A percentile compares a stretch with the other conserved stretches of the same genome.
These are phyloP conservation scores for Fusarium heterosporum DNA, from an alignment of 2,329 filamentous ascomycete species.

Conservation along the genomic window DNA sequence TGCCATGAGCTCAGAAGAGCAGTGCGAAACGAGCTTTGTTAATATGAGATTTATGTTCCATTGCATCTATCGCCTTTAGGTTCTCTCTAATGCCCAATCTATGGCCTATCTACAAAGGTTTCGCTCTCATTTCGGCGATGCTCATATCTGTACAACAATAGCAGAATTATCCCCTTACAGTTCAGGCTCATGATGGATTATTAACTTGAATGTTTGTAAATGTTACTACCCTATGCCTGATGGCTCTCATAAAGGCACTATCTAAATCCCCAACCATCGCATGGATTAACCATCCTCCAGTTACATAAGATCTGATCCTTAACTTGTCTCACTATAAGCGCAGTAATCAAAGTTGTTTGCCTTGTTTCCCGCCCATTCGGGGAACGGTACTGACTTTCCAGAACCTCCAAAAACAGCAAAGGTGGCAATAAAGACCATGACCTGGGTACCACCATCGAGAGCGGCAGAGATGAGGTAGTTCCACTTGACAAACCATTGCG, in stretches of 20 bases:
- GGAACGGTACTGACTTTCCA: slow-evolving; percentile 57
- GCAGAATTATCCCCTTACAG: background rate
- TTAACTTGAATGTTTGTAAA: background rate
- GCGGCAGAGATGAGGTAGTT: slow-evolving; percentile 64
- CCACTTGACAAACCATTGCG: slow-evolving; percentile 65
- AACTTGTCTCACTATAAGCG: background rate
- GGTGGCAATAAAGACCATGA: slow-evolving; percentile 63
- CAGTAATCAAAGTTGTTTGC: slow-evolving; percentile 16
- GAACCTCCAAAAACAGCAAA: slow-evolving; percentile 68
- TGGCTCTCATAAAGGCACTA: too few relatives aligned
- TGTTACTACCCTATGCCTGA: background rate
- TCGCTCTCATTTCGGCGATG: too few relatives aligned
- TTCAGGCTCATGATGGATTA: background rate
- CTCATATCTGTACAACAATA: background rate
- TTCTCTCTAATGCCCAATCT: too few relatives aligned
- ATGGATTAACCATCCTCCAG: background rate
- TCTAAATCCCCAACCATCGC: background rate
- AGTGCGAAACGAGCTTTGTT: too few relatives aligned
- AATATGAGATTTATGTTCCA: too few relatives aligned
- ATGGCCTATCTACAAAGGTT: too few relatives aligned
- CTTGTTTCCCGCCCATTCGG: slow-evolving; percentile 67
- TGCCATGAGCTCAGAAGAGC: too few relatives aligned
- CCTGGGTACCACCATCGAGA: slow-evolving; percentile 62
- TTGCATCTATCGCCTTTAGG: too few relatives aligned
- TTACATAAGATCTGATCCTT: background rate